Base-by-base conservation (phyloP, 768 basidiomycete genomes). In the Gloeostereum incarnatum region DNA sequence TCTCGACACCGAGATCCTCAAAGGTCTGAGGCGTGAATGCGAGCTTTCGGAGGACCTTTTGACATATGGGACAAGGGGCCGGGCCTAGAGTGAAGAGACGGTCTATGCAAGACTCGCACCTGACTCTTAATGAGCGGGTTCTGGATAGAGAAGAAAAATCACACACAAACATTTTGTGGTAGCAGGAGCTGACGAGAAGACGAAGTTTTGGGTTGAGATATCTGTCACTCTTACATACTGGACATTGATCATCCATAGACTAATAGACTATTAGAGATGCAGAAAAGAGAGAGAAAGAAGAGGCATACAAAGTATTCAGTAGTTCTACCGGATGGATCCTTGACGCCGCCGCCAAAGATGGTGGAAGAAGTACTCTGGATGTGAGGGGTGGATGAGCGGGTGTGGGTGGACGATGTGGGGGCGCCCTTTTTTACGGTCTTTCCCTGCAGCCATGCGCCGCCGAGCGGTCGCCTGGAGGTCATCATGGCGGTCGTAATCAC, bases 91-190 rank as follows among this genome's bases (percentile, higher is more conserved):
- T 94, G 60, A 94, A 99, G 27, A 97, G 59, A 6, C 93, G 78
- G 59, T 98, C 96, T 51, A 99, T 96, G 58, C 96, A 99, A 1
- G 89, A 90, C 65, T 98, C 94, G 63, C 96, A 98, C 89, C 92
- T 94, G 44, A n/a, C 35, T 29, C 24, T 44, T 16, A 25, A 38
- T 31, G 19, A 29, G 23, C 10, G 39, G n/a, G n/a, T n/a, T n/a
- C n/a, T 19, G n/a, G n/a, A 11, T 20, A 25, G 10, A 30, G 21
- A 37, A 17, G n/a, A 31, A n/a, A 31, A 30, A 31, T 31, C 14
- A 36, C 41, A 32, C 23, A 58, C 67, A 44, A 47, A 92, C 96
- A 98, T 94, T 72, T 96, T 96, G 62, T 99, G 96, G 60, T 96
- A 99, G 57, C 96, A 99, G 11, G 89, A 82, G 58, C 88, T 91